Percentiles rank a stretch among this genome's conserved stretches.
phyloP scores from a whole-genome alignment of 139 green algal genomes.

The Ettlia oleoabundans region DNA sequence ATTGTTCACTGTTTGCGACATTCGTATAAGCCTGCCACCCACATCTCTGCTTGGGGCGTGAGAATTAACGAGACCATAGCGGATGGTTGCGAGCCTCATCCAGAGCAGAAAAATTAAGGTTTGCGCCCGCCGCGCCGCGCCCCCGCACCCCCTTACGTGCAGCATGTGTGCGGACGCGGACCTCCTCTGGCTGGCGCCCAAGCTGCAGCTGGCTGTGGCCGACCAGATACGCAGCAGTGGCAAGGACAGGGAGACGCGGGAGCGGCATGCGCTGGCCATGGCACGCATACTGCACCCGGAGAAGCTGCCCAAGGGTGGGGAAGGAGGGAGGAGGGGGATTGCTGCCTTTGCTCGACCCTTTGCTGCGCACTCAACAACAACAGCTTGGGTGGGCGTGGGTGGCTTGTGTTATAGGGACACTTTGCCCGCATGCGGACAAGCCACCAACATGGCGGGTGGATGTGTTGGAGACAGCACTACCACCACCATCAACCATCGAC shows the following conservation, averaged over 20 bases:
- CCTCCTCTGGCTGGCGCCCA: slow-evolving; percentile 76
- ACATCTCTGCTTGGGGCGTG: not conserved
- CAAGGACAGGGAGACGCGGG: slow-evolving; percentile 15
- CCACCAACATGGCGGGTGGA: too few species aligned
- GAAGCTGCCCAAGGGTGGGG: slow-evolving; percentile 25
- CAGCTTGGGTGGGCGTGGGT: not conserved
- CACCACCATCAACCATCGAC: too few species aligned
- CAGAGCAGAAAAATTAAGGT: not conserved
- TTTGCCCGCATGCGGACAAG: too few species aligned
- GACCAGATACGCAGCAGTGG: slow-evolving; percentile 26
- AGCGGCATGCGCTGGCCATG: slow-evolving; percentile 52
- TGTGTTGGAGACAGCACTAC: too few species aligned
- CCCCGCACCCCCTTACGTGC: not conserved
- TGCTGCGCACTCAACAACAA: too few species aligned
- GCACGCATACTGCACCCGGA: not conserved
- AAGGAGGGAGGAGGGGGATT: not conserved
- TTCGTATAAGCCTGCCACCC: not conserved
- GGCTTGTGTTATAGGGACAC: too few species aligned
- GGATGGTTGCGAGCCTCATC: not conserved
- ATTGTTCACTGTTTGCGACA: not conserved
- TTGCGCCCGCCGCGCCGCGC: not conserved
- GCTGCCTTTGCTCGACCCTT: too few species aligned
- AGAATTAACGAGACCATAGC: not conserved
- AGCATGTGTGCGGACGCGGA: slow-evolving; percentile 70
- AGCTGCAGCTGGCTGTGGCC: slow-evolving; percentile 18